These are phyloP conservation scores for Fusarium sp. DNA, from an alignment of 2,329 filamentous ascomycete genomes.

Conservation along the genomic window DNA sequence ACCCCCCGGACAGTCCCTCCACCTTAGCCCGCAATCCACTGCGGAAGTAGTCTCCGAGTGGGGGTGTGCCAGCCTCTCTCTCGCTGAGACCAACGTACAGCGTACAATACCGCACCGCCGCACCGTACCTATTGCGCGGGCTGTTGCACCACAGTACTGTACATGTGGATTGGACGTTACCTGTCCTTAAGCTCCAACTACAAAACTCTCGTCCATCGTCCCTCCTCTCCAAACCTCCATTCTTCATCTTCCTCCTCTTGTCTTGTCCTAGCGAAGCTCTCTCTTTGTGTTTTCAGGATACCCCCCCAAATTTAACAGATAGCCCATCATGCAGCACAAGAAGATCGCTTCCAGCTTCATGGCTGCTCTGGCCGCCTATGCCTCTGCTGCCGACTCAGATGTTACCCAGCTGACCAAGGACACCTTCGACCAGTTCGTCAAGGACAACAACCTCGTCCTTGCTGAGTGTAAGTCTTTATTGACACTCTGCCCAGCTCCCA, in stretches of 20 bases:
- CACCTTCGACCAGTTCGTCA: conserved; percentile 88
- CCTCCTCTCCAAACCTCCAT: conserved; percentile 36
- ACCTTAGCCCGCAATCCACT: conserved; percentile 21
- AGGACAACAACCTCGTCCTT: conserved; percentile 87
- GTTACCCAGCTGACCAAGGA: conserved; percentile 88
- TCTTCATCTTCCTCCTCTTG: conserved; percentile 33
- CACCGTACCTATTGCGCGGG: not conserved
- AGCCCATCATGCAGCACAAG: conserved; percentile 63
- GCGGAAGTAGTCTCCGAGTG: conserved; percentile 43
- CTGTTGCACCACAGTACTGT: not conserved
- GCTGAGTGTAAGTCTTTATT: conserved; percentile 84
- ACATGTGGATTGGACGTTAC: conserved; percentile 33
- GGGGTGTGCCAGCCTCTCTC: not conserved
- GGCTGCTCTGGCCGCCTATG: conserved; percentile 68
- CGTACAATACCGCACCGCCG: not conserved
- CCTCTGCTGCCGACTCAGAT: conserved; percentile 78
- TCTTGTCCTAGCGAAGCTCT: conserved; percentile 40
- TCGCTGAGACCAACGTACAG: no score
- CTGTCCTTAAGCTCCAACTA: conserved; percentile 49
- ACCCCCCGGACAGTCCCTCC: conserved; percentile 27
- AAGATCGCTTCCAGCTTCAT: conserved; percentile 67
- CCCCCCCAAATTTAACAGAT: conserved; percentile 29
- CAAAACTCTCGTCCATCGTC: conserved; percentile 53
- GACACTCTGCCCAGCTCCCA: not conserved
- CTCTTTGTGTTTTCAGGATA: conserved; percentile 46